Percentiles rank a stretch among this genome's conserved stretches.
Conservation (phyloP, 768 basidiomycete genomes). For the Lyophyllum shimeji region DNA sequence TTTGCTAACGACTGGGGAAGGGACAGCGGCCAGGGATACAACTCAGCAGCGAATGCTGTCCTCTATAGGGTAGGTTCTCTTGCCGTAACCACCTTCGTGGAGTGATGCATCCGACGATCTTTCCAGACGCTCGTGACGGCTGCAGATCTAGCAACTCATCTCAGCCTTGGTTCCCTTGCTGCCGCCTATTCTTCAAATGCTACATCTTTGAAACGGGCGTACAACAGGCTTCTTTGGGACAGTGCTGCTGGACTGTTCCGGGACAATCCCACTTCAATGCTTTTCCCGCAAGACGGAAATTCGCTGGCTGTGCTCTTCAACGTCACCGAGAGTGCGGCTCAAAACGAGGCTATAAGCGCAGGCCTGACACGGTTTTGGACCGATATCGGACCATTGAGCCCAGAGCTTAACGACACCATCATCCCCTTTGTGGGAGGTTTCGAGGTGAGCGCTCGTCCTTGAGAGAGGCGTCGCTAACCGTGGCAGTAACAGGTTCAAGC, state of each 20-base stretch:
- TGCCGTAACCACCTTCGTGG: background rate
- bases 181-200: slow-evolving; percentile 30
- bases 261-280: slow-evolving; percentile 40
- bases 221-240: slow-evolving; percentile 46
- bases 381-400: slow-evolving; percentile 44
- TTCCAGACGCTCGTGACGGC: slow-evolving; percentile 32
- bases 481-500: slow-evolving; percentile 42
- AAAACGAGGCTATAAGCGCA: slow-evolving; percentile 40
- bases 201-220: slow-evolving; percentile 37
- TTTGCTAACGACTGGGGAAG: slow-evolving; percentile 52
- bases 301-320: slow-evolving; percentile 48
- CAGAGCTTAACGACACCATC: slow-evolving; percentile 51
- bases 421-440: slow-evolving; percentile 53
- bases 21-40: slow-evolving; percentile 43
- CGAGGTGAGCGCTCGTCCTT: slow-evolving; percentile 31
- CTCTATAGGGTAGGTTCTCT: slow-evolving; percentile 34
- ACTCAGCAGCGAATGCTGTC: slow-evolving; percentile 47
- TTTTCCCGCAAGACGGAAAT: slow-evolving; percentile 52
- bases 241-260: slow-evolving; percentile 41
- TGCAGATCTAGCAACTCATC: slow-evolving; percentile 31
- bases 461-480: background rate
- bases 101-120: too few relatives aligned
- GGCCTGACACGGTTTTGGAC: slow-evolving; percentile 50
- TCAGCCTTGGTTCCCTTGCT: slow-evolving; percentile 25
- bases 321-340: slow-evolving; percentile 35